phyloP scores from a whole-genome alignment of 352 stramenopile genomes.

The Aphanomyces cochlioides region DNA sequence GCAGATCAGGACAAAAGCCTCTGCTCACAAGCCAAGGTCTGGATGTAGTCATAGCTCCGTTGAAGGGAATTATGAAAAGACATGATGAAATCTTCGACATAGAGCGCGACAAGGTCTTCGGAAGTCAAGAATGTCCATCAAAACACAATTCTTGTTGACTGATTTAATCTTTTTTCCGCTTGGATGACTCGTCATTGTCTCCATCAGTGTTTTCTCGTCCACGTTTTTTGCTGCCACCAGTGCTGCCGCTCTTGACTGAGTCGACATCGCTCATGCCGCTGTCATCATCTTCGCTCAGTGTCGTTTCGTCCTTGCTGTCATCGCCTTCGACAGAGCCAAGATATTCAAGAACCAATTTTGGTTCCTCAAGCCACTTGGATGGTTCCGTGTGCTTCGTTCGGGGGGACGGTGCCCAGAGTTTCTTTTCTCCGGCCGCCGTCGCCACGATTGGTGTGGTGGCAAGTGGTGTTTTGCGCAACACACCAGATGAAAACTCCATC shows the following conservation, averaged over 20 bases:
- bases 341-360: conserved; percentile 71
- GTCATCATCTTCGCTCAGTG: conserved; percentile 18
- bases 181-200: conserved; percentile 3
- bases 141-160: no score
- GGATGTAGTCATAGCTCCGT: no score
- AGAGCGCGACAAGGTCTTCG: no score
- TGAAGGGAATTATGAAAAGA: no score
- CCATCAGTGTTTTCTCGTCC: conserved; percentile 48
- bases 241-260: conserved; percentile 10
- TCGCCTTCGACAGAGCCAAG: conserved; percentile 78
- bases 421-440: conserved; percentile 33
- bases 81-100: no score
- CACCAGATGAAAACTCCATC: conserved; percentile 77
- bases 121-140: no score
- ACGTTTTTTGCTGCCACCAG: conserved; percentile 4
- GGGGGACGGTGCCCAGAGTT: conserved; percentile 82
- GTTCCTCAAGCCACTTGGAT: conserved; percentile 81
- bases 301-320: conserved; percentile 35
- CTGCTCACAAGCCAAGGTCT: no score
- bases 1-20: no score
- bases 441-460: conserved; percentile 30
- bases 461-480: conserved; percentile 69
- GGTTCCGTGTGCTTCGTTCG: conserved; percentile 62
- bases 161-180: conserved; percentile 16
- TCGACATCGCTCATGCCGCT: conserved; percentile 11